Evolutionary conservation across 1,284 basidiomycete species (phyloP).

Genomic region (Sanguinoderma infundibulare): DNA sequence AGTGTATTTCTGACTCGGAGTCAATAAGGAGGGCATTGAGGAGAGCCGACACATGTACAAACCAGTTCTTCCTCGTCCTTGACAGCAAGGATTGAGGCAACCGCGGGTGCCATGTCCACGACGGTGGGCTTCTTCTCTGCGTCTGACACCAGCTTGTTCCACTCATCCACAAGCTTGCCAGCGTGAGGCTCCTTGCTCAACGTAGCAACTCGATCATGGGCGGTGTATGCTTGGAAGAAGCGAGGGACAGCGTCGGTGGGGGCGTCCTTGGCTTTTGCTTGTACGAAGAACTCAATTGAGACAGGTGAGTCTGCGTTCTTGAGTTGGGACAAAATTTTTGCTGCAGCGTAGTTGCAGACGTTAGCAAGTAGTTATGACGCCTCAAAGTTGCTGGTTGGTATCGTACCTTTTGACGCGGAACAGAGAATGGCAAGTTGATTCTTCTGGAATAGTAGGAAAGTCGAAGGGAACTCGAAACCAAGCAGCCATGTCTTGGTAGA

Average conservation of each 20-base stretch:
- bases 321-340: slow-evolving; percentile 77
- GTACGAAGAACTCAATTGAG: slow-evolving; percentile 68
- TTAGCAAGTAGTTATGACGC: slow-evolving; percentile 12
- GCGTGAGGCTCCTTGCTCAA: slow-evolving; percentile 79
- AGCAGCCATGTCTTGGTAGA: slow-evolving; percentile 85
- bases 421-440: slow-evolving; percentile 82
- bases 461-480: slow-evolving; percentile 97
- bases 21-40: not conserved
- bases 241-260: slow-evolving; percentile 70
- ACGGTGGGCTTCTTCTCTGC: slow-evolving; percentile 68
- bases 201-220: slow-evolving; percentile 65
- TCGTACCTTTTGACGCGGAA: slow-evolving; percentile 91
- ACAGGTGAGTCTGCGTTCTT: slow-evolving; percentile 56
- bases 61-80: slow-evolving; percentile 95
- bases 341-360: slow-evolving; percentile 42
- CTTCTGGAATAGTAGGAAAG: slow-evolving; percentile 84
- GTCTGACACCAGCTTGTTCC: slow-evolving; percentile 65
- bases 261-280: slow-evolving; percentile 76
- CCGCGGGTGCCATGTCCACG: slow-evolving; percentile 77
- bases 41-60: slow-evolving; percentile 33
- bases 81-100: slow-evolving; percentile 82
- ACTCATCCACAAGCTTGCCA: slow-evolving; percentile 83
- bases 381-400: slow-evolving; percentile 34
- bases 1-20: slow-evolving; percentile 65
- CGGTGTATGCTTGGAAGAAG: slow-evolving; percentile 61